These are phyloP conservation scores for Medakamo hakoo DNA, from an alignment of 139 green algal genomes.

Conservation along the genomic window DNA sequence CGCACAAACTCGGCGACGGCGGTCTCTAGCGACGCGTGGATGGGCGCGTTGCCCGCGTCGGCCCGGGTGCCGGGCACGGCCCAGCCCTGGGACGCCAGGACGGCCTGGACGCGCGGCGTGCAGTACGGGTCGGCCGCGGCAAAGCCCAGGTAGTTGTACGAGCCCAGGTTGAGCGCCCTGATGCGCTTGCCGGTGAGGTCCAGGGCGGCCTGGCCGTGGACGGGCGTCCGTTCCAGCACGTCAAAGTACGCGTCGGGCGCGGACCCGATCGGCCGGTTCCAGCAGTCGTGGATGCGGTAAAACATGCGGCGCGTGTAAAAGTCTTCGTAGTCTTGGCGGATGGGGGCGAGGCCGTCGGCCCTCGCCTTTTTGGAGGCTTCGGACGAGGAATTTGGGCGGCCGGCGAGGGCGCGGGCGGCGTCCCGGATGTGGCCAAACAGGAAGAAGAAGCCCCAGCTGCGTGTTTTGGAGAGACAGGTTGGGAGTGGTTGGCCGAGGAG, in stretches of 20 bases:
- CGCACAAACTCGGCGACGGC: slow-evolving; percentile 72
- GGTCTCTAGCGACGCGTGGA: slow-evolving; percentile 71
- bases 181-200: slow-evolving; percentile 33
- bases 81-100: slow-evolving; percentile 38
- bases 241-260: slow-evolving; percentile 80
- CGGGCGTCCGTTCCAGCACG: slow-evolving; percentile 61
- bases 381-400: not conserved
- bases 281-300: slow-evolving; percentile 85
- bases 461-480: not conserved
- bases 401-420: no score
- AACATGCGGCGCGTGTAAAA: slow-evolving; percentile 93
- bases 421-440: slow-evolving; percentile 68
- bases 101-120: slow-evolving; percentile 64
- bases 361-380: not conserved
- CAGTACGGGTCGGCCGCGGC: slow-evolving; percentile 77
- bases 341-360: slow-evolving; percentile 64
- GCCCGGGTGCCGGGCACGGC: slow-evolving; percentile 39
- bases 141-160: slow-evolving; percentile 99
- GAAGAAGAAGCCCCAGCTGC: slow-evolving; percentile 48
- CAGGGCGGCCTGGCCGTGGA: slow-evolving; percentile 29
- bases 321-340: slow-evolving; percentile 64
- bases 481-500: not conserved
- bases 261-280: slow-evolving; percentile 82
- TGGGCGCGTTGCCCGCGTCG: slow-evolving; percentile 42
- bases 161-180: slow-evolving; percentile 85